Base-by-base conservation (phyloP, 108 stramenopile species). In the Craspedostauros australis region DNA sequence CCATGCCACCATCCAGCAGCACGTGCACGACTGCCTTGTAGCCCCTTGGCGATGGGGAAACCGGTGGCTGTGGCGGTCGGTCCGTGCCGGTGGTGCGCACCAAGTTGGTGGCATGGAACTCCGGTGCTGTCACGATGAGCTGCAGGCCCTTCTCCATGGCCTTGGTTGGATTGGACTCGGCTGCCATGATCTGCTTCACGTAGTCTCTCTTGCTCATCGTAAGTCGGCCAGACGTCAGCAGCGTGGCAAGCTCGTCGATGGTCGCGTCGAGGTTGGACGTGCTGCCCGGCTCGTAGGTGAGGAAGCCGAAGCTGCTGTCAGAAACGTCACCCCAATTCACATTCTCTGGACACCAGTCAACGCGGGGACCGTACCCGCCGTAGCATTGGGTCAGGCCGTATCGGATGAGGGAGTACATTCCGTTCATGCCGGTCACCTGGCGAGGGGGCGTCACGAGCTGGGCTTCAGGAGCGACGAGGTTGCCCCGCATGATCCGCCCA, bases 21-120 rank as follows among this genome's bases (percentile, higher is more conserved):
- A 82, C 48, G 38, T 72, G 78, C 22, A 82, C 66, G 36, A 82
- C 49, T 14, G 70, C 67, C 48, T 82, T 82, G 69, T 82, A 82
- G 0, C 69, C 66, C 25, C 59, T 73, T 9, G 45, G 15, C 27
- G 62, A 52, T 16, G 61, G 50, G 14, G 39, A 39, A 5, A 39
- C 50, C 8, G 34, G 26, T 3, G 38, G 27, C 22, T 50, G 59
- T 11, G 19, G 9, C 12, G 53, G 7, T 6, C 45, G 16, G 2
- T 30, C 33, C 15, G 36, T 20, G 14, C 49, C 57, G 15, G 28
- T 52, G 5, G 32, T 4, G 9, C 11, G 21, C 7, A 41, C 37
- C 0, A 15, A 50, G 54, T 45, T 73, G 0, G 82, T 80, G 15
- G 62, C 58, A 25, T 88, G 87, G 39, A 88, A 84, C 50, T 88